Evolutionary conservation across 2,329 filamentous ascomycete species (phyloP).

Genomic region (Sarocladium kiliense): DNA sequence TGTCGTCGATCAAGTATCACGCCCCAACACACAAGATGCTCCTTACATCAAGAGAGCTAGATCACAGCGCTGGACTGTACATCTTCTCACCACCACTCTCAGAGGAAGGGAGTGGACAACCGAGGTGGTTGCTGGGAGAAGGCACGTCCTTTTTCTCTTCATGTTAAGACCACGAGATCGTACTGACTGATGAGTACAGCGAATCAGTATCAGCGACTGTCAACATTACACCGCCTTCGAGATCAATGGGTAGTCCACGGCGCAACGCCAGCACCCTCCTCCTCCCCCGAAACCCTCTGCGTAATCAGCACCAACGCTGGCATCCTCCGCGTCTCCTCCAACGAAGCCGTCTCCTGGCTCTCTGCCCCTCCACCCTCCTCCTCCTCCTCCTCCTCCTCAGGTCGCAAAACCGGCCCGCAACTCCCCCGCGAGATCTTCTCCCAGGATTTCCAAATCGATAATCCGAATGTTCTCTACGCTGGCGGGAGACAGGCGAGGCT

Average conservation of each 20-base stretch:
- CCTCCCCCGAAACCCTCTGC: constrained; percentile 33
- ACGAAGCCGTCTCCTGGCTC: constrained; percentile 29
- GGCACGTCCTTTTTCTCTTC: constrained; percentile 18
- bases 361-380: constrained; percentile 16
- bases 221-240: constrained; percentile 19
- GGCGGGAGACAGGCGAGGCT: constrained; percentile 46
- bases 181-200: constrained; percentile 16
- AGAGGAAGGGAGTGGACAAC: constrained; percentile 20
- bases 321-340: constrained; percentile 31
- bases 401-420: constrained; percentile 13
- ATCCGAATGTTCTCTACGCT: constrained; percentile 41
- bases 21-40: constrained; percentile 35
- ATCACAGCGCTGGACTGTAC: constrained; percentile 26
- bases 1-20: constrained; percentile 45
- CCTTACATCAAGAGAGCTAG: constrained; percentile 33
- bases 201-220: constrained; percentile 26
- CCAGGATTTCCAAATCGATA: constrained; percentile 39
- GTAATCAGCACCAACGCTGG: constrained; percentile 44
- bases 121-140: constrained; percentile 33
- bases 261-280: constrained; percentile 35
- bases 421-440: constrained; percentile 37
- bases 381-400: not conserved
- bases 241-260: constrained; percentile 31
- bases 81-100: constrained; percentile 32
- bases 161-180: not conserved